Conservation (phyloP, 257 asterid species). For the Solanum dulcamara region DNA sequence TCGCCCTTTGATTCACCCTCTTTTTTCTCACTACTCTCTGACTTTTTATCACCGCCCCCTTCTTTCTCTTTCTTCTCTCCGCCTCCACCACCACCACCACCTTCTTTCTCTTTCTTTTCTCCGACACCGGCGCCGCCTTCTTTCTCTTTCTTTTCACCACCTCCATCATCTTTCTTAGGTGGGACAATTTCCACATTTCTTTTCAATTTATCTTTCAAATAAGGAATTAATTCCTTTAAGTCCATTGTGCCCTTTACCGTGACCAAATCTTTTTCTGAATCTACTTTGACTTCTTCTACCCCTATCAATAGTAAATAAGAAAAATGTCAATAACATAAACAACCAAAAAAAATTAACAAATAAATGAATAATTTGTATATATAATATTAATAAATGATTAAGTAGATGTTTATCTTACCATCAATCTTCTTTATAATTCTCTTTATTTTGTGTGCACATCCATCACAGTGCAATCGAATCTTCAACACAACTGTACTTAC, state of each 20-base stretch:
- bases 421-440: constrained; percentile 50
- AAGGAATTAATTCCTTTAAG: constrained; percentile 42
- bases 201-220: constrained; percentile 60
- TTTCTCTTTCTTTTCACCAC: constrained; percentile 18
- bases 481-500: constrained; percentile 52
- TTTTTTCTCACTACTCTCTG: background rate
- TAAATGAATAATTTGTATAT: too few species aligned
- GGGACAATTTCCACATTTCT: constrained; percentile 43
- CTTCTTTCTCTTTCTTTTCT: constrained; percentile 7
- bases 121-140: constrained; percentile 2
- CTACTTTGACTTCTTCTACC: constrained; percentile 40
- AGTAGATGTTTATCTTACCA: constrained; percentile 28
- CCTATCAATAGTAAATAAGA: constrained; percentile 43
- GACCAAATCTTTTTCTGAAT: constrained; percentile 57
- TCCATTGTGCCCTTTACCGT: constrained; percentile 71
- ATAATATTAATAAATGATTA: background rate
- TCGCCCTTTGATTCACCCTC: constrained; percentile 10
- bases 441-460: constrained; percentile 73
- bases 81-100: background rate
- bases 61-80: constrained; percentile 10
- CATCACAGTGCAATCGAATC: constrained; percentile 79
- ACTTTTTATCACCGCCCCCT: background rate
- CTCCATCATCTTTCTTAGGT: constrained; percentile 50
- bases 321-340: too few species aligned
- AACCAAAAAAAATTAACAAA: too few species aligned